Evolutionary conservation across 169 alveolate genomes (phyloP).

Genomic region (Plasmodium gaboni): DNA sequence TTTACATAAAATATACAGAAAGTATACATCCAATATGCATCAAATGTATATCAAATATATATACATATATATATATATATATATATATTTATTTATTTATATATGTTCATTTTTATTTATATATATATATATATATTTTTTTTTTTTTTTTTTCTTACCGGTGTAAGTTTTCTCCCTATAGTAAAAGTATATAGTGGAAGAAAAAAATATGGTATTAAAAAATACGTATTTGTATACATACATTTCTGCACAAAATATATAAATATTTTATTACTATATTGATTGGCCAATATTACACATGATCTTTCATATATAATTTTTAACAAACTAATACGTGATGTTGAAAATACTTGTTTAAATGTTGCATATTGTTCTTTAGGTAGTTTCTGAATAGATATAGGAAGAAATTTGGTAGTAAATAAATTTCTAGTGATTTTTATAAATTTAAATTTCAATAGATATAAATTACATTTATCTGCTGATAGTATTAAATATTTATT

Average conservation of each 20-base stretch:
- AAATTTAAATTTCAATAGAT: conserved; percentile 45
- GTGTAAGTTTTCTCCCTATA: conserved; percentile 19
- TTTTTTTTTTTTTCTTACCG: conserved; percentile 20
- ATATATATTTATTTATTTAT: background rate
- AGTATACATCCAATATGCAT: background rate
- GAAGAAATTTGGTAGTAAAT: conserved; percentile 55
- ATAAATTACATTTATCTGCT: conserved; percentile 52
- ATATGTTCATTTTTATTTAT: background rate
- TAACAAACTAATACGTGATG: conserved; percentile 73
- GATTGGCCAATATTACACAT: conserved; percentile 65
- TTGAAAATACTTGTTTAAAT: background rate
- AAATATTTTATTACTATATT: conserved; percentile 42
- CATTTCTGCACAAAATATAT: conserved; percentile 58
- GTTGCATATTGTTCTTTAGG: conserved; percentile 23
- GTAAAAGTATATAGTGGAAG: conserved; percentile 44
- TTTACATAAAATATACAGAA: background rate
- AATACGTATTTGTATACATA: conserved; percentile 56
- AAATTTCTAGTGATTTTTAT: conserved; percentile 50
- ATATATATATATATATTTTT: background rate
- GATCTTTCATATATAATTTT: conserved; percentile 74
- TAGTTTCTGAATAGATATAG: conserved; percentile 16
- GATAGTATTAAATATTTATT: conserved; percentile 46
- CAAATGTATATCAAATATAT: background rate
- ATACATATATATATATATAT: background rate
- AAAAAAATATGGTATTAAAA: conserved; percentile 47